Conservation (phyloP, 257 asterid species). For the Primulina huaijiensis region DNA sequence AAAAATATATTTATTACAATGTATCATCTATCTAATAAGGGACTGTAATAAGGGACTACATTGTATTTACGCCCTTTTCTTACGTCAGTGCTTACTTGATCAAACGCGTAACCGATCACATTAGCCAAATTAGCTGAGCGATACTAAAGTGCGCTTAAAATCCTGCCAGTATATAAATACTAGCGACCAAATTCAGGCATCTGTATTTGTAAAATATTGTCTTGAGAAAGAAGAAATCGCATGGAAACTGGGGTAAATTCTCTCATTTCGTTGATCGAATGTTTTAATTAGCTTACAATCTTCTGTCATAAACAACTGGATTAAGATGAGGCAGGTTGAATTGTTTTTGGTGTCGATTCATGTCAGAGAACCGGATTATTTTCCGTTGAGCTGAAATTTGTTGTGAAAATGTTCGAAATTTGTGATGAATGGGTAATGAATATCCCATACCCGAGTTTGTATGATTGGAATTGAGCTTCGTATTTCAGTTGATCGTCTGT, state of each 20-base stretch:
- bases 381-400: conserved; percentile 13
- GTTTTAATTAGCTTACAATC: background rate
- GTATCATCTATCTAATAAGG: no score
- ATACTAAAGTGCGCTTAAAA: conserved; percentile 28
- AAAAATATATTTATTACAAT: no score
- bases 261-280: background rate
- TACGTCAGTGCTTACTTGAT: conserved; percentile 27
- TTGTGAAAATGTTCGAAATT: background rate
- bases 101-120: conserved; percentile 17
- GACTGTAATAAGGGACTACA: no score
- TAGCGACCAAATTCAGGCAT: background rate
- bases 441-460: background rate
- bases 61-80: no score
- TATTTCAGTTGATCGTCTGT: no score
- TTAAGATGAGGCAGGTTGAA: conserved; percentile 1
- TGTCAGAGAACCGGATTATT: background rate
- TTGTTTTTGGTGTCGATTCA: conserved; percentile 9
- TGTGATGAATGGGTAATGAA: no score
- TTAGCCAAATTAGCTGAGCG: conserved; percentile 7
- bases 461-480: background rate
- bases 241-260: conserved; percentile 25
- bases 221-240: conserved; percentile 34
- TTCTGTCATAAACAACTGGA: conserved; percentile 1
- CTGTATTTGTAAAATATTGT: conserved; percentile 10
- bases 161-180: conserved; percentile 16